Percentiles rank a stretch among this genome's conserved stretches.
Conservation (phyloP, 768 basidiomycete genomes). For the Auricularia sp. region DNA sequence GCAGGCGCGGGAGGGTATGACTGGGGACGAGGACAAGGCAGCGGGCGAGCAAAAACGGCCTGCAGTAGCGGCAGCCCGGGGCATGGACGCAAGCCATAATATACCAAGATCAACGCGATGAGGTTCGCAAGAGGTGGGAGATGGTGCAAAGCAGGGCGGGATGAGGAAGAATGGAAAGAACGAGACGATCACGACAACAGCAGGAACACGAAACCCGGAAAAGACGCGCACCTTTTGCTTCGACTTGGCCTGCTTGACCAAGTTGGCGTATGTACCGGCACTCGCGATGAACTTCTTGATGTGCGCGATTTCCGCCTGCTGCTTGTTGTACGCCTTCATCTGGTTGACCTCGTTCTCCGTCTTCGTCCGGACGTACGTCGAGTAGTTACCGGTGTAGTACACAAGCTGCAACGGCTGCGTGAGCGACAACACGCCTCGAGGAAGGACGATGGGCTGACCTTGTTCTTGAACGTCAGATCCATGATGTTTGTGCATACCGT, state of each 20-base stretch:
- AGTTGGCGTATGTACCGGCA: slow-evolving; percentile 98
- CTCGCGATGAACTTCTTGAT: slow-evolving; percentile 82
- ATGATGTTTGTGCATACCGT: slow-evolving; percentile 95
- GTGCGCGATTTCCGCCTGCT: slow-evolving; percentile 52
- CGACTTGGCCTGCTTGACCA: slow-evolving; percentile 97
- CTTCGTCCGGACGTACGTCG: slow-evolving; percentile 95
- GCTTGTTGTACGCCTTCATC: slow-evolving; percentile 98
- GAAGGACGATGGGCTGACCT: slow-evolving; percentile 20
- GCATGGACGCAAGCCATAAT: too few relatives aligned
- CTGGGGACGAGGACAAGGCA: too few relatives aligned
- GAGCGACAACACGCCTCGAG: neutral
- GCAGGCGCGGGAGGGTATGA: too few relatives aligned
- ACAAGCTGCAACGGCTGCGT: slow-evolving; percentile 33
- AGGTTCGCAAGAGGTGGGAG: too few relatives aligned
- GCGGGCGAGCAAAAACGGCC: too few relatives aligned
- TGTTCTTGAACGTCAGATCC: slow-evolving; percentile 89
- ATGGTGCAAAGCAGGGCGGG: too few relatives aligned
- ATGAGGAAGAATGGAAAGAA: too few relatives aligned
- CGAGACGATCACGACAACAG: too few relatives aligned
- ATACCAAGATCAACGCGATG: too few relatives aligned
- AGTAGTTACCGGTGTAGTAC: slow-evolving; percentile 94
- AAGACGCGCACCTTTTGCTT: slow-evolving; percentile 63
- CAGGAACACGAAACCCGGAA: neutral
- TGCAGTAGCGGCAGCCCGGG: too few relatives aligned
- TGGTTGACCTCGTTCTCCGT: slow-evolving; percentile 97